These are phyloP conservation scores for Jamesozyma piceae DNA, from an alignment of 805 yeast species.

Conservation along the genomic window DNA sequence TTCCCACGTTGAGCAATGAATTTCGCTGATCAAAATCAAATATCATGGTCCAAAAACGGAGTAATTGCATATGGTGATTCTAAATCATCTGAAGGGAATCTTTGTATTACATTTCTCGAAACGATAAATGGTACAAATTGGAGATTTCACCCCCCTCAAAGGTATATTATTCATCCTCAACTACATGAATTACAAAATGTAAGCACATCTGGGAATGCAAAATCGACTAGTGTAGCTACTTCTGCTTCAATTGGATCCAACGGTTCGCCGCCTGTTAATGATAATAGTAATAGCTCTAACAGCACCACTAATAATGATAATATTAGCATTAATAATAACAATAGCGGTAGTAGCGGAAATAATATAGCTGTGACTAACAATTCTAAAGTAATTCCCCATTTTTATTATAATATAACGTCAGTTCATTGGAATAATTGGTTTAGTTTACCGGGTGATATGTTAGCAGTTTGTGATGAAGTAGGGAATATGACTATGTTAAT, in stretches of 20 bases:
- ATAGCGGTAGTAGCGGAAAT: background rate
- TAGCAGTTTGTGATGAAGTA: slow-evolving; percentile 64
- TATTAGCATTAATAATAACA: background rate
- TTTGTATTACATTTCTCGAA: slow-evolving; percentile 59
- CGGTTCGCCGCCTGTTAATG: background rate
- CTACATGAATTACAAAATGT: slow-evolving; percentile 16
- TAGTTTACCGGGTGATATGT: slow-evolving; percentile 53
- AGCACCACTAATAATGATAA: background rate
- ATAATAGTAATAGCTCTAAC: background rate
- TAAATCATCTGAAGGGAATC: slow-evolving; percentile 28
- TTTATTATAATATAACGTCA: slow-evolving; percentile 33
- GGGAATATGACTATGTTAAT: slow-evolving; percentile 57
- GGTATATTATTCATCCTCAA: slow-evolving; percentile 27
- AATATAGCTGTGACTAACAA: background rate
- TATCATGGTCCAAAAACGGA: slow-evolving; percentile 81
- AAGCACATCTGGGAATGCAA: background rate
- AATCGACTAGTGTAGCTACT: background rate
- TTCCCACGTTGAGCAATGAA: background rate
- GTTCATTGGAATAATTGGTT: slow-evolving; percentile 62
- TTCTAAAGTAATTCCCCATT: slow-evolving; percentile 19
- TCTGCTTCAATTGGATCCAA: slow-evolving; percentile 1
- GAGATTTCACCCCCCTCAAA: slow-evolving; percentile 50
- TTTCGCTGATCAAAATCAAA: slow-evolving; percentile 16
- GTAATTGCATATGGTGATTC: slow-evolving; percentile 62
- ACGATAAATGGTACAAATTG: slow-evolving; percentile 68